Evolutionary conservation across 2,329 filamentous ascomycete genomes (phyloP), one percentile per base, ranked within the genome.

Genomic region (Fusarium multiceps): DNA sequence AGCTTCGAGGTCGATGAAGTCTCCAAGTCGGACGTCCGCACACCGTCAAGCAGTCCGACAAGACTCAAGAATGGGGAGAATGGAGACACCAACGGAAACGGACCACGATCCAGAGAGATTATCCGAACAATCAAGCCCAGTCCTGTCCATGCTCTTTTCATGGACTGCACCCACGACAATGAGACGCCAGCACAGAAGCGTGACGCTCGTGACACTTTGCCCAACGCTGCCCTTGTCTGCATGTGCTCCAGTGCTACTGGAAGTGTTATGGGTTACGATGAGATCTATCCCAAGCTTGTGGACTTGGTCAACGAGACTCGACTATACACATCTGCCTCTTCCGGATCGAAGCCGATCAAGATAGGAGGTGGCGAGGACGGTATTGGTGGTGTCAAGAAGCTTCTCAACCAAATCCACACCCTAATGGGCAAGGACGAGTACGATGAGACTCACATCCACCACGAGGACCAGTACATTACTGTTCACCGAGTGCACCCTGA

Each of bases 121-220:
- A 86, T 97, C 71, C 92, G 91, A 70, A 91, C 87, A 66, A 94
- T 99, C 79, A 93, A 93, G 71, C 90, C 92, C n/a, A 92, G 90
- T 6, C 93, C 94, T 6, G 92, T 98, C 0, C 94, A 97, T 71
- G 96, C 95, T 1, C 84, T 99, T 2, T 98, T 99, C 81, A 98
- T 98, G 94, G 97, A 99, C 78, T 99, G 97, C 80, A 99, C 97
- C 0, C 96, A 99, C 79, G 96, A 99, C 82, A 99, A 99, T 74
- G 95, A 99, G 81, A 92, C 93, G 4, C 96, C 96, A 1, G 93
- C 95, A 1, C 95, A 99, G 80, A 98, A 98, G 80, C 88, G 97
- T 42, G 94, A 98, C 78, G 94, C 94, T 54, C 89, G 94, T 63
- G 97, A 99, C 78, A 98, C 96, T 0, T 85, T 99, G 12, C 93